A percentile compares a stretch with the other conserved stretches of the same genome.
Evolutionary conservation across 2,329 filamentous ascomycete genomes (phyloP).

Genomic region (Talaromyces verruculosus): DNA sequence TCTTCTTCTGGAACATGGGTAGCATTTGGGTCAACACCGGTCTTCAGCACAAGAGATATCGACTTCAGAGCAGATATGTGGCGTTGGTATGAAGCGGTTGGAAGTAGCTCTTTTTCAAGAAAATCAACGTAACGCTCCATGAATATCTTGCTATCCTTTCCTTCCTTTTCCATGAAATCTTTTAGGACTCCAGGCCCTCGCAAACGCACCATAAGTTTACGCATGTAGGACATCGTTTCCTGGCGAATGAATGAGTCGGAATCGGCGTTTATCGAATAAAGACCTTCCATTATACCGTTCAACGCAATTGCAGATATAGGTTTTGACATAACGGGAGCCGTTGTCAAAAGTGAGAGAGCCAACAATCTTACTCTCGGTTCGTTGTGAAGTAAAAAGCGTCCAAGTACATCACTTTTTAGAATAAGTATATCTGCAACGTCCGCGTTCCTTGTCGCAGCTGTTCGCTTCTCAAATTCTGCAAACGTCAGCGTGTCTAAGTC

Average conservation of each 20-base stretch:
- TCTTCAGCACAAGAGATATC: conserved; percentile 64
- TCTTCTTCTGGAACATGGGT: conserved; percentile 43
- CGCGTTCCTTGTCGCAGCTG: conserved; percentile 18
- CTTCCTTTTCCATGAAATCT: conserved; percentile 32
- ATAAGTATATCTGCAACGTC: conserved; percentile 28
- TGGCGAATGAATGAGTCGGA: conserved; percentile 83
- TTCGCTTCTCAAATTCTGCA: conserved; percentile 33
- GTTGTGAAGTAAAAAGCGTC: conserved; percentile 45
- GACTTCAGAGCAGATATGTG: conserved; percentile 79
- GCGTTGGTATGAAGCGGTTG: conserved; percentile 84
- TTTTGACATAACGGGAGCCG: conserved; percentile 71
- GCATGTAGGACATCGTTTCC: conserved; percentile 71
- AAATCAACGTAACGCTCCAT: conserved; percentile 74
- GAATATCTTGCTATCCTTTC: conserved; percentile 50
- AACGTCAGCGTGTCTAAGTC: conserved; percentile 17
- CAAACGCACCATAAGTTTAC: conserved; percentile 76
- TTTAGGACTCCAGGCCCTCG: conserved; percentile 51
- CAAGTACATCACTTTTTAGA: conserved; percentile 38
- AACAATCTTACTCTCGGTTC: conserved; percentile 69
- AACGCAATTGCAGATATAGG: conserved; percentile 67
- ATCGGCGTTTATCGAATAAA: conserved; percentile 75
- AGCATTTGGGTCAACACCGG: conserved; percentile 61
- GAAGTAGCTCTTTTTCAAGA: conserved; percentile 69
- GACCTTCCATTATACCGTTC: conserved; percentile 60
- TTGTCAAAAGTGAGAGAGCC: conserved; percentile 77